Base-by-base conservation (phyloP, 164 flowering plant species). In the Hamamelis virginiana region DNA sequence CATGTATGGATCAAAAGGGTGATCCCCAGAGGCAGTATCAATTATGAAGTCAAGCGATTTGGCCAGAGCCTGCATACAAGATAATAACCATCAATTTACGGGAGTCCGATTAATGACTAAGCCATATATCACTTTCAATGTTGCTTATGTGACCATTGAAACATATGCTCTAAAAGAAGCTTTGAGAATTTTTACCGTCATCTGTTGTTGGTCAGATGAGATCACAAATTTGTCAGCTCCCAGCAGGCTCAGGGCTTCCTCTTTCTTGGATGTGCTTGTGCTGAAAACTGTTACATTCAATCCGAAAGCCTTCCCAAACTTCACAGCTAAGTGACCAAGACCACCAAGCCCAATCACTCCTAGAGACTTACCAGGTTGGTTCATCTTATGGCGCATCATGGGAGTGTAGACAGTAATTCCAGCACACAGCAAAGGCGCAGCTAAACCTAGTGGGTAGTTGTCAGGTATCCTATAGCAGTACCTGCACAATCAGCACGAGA, bases 271-370 rank as follows among this genome's bases (percentile, higher is more conserved):
- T 27, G 66, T 70, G 74, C 90, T 86, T 8, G 96, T 87, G 81
- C 92, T 90, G 65, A 90, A 81, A 72, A 90, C 87, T 55, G 91
- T 88, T 12, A 90, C 91, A 8, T 76, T 73, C 53, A 90, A 69
- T 62, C 96, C 91, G 66, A 88, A 90, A 65, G 91, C 92, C 81
- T 90, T 90, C 5, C 96, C 96, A 62, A 88, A 88, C 71, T 87
- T 84, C 65, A 87, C 96, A 27, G 96, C 96, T 87, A 90, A 78
- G 79, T 90, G 96, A 65, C 92, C 96, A 44, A 90, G 89, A 50
- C 96, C 96, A 72, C 96, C 96, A 8, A 88, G 86, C 38, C 96
- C 96, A 65, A 90, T 72, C 66, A 91, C 93, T 26, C 90, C 96
- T 0, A 91, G 84, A 70, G 88, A 83, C 76, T 87, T 91, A 62